Base-by-base conservation (phyloP, 345 rosid species). In the Erysimum cheiranthoides region DNA sequence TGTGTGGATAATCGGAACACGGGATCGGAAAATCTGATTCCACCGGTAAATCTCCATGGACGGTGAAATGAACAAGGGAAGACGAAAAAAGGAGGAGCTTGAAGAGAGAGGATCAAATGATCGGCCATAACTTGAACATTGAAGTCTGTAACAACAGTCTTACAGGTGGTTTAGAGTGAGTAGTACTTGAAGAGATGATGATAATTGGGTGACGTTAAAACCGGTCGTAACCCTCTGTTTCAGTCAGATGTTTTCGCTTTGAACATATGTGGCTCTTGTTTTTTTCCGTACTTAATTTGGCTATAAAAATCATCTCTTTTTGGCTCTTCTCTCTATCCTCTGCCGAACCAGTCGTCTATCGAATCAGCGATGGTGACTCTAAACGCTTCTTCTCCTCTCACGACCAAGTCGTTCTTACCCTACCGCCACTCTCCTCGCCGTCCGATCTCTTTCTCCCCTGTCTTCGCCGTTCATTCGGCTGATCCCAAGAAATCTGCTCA, bases 401-500 rank as follows among this genome's bases (percentile, higher is more conserved):
- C 84, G 61, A 70, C 78, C 66, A 83, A 81, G 35, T 68, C 82
- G 18, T 54, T 83, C 64, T 56, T 73, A 53, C 73, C 80, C 1
- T 43, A 39, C 70, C 80, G 67, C 2, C 71, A 35, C 65, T 53
- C 70, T 50, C 76, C 9, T 57, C 80, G 11, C 67, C 80, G 51
- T 73, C 74, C 9, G 53, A 80, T 78, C 51, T 54, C 74, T 12
- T 52, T 81, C 75, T 68, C 75, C 35, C 78, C 82, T 18, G 79
- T 86, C 35, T 77, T 84, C 75, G 89, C 91, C 76, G 87, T 85
- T 62, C 96, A 82, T 31, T 79, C 96, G 5, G 68, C 83, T 3
- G 88, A 87, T 11, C 69, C 69, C 79, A 38, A 86, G 77, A 59
- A 84, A 60, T 58, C 80, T 18, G 0, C 61, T 0, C 62, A 66